Evolutionary conservation across 2,329 filamentous ascomycete genomes (phyloP).

Genomic region (Trichoderma asperellum): DNA sequence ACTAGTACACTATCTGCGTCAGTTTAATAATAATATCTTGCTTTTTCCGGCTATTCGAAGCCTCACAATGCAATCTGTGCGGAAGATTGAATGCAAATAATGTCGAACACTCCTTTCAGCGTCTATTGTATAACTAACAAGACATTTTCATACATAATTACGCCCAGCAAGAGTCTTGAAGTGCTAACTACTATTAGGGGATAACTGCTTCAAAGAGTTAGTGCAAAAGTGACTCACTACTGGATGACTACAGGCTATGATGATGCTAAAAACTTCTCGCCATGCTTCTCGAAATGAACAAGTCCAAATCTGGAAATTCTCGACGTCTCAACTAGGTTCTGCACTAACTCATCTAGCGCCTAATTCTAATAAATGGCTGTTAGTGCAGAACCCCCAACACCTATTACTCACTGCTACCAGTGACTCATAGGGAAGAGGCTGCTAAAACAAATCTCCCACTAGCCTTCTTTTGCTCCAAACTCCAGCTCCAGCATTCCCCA

Average conservation of each 20-base stretch:
- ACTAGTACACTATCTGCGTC: no score
- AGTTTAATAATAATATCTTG: no score
- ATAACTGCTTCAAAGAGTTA: not conserved
- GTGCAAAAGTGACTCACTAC: not conserved
- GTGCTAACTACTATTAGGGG: not conserved
- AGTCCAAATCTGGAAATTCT: not conserved
- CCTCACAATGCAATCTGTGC: no score
- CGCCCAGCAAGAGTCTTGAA: no score
- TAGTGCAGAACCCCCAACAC: not conserved
- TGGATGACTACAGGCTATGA: slow-evolving; percentile 9
- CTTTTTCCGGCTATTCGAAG: no score
- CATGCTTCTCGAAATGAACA: not conserved
- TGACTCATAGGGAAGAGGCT: slow-evolving; percentile 16
- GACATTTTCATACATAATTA: no score
- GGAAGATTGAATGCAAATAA: not conserved
- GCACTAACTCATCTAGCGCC: not conserved
- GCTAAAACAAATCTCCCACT: not conserved
- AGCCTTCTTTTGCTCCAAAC: not conserved
- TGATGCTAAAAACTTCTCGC: not conserved
- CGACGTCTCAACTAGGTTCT: not conserved
- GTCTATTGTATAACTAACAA: no score
- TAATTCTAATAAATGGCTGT: accelerated
- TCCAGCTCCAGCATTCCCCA: not conserved
- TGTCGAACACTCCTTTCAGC: not conserved
- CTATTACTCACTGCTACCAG: not conserved